phyloP scores from a whole-genome alignment of 306 rosid species.

The Quillaja saponaria region DNA sequence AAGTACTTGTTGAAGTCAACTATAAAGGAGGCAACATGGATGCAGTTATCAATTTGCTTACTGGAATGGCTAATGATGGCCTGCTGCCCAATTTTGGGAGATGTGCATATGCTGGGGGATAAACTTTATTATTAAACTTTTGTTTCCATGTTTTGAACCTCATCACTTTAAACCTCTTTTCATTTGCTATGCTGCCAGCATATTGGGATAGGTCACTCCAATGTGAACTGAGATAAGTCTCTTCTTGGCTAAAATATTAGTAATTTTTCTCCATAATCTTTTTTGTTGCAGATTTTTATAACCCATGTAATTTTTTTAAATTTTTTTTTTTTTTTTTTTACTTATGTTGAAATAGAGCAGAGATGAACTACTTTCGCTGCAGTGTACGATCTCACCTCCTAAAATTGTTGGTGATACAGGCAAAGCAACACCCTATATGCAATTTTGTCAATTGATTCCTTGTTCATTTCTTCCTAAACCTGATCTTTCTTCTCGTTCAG shows the following conservation, averaged over 20 bases:
- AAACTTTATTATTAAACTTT: not conserved
- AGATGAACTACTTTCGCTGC: conserved; percentile 78
- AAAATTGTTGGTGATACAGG: conserved; percentile 14
- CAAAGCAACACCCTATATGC: no score
- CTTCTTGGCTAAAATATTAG: no score
- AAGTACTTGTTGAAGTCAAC: conserved; percentile 67
- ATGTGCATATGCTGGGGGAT: conserved; percentile 21
- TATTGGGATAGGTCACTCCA: no score
- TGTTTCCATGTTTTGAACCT: no score
- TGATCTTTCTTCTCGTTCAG: no score
- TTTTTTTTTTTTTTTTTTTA: conserved; percentile 27
- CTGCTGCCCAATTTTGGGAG: conserved; percentile 55
- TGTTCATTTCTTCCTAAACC: no score
- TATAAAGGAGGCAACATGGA: conserved; percentile 89
- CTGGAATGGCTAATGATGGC: conserved; percentile 84
- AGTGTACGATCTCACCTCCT: conserved; percentile 1
- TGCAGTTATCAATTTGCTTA: conserved; percentile 59
- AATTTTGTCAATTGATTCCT: no score
- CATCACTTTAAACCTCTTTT: no score
- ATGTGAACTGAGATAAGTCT: no score
- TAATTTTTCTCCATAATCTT: not conserved
- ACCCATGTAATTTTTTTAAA: conserved; percentile 28
- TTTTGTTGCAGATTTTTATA: conserved; percentile 2
- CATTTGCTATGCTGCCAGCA: no score
- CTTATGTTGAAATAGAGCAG: conserved; percentile 78